phyloP scores from a whole-genome alignment of 2,329 filamentous ascomycete genomes.

The Fusarium tupiense region DNA sequence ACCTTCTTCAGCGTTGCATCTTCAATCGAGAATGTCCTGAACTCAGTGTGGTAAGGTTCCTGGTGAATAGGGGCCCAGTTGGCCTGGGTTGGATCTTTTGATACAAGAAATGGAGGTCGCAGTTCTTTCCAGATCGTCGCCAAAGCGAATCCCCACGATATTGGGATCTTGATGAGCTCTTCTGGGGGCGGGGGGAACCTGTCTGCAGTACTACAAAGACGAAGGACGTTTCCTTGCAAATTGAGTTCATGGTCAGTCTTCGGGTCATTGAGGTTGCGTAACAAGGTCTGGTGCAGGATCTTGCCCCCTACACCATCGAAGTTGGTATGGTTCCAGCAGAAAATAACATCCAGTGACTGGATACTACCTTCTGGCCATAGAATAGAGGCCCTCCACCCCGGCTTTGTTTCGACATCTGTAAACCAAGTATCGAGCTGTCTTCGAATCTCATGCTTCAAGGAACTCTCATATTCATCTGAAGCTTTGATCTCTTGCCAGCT shows the following conservation, averaged over 20 bases:
- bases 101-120: constrained; percentile 21
- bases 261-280: constrained; percentile 40
- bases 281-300: constrained; percentile 45
- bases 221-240: background rate
- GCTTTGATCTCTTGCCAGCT: constrained; percentile 19
- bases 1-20: constrained; percentile 25
- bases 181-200: constrained; percentile 41
- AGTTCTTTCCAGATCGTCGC: constrained; percentile 33
- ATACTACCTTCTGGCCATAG: constrained; percentile 9
- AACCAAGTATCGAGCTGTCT: constrained; percentile 36
- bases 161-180: constrained; percentile 29
- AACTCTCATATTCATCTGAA: background rate
- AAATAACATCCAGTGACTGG: constrained; percentile 39
- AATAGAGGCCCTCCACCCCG: constrained; percentile 41
- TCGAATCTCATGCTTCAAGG: constrained; percentile 3
- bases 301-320: constrained; percentile 46
- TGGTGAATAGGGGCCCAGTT: constrained; percentile 41
- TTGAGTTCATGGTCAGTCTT: background rate
- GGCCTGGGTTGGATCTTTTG: constrained; percentile 13
- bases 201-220: constrained; percentile 10
- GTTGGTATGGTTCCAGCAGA: constrained; percentile 43
- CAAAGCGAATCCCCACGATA: constrained; percentile 29
- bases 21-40: constrained; percentile 32
- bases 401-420: constrained; percentile 32
- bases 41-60: constrained; percentile 31